Evolutionary conservation across 768 basidiomycete species (phyloP).

Genomic region (Coprinopsis cinerea): DNA sequence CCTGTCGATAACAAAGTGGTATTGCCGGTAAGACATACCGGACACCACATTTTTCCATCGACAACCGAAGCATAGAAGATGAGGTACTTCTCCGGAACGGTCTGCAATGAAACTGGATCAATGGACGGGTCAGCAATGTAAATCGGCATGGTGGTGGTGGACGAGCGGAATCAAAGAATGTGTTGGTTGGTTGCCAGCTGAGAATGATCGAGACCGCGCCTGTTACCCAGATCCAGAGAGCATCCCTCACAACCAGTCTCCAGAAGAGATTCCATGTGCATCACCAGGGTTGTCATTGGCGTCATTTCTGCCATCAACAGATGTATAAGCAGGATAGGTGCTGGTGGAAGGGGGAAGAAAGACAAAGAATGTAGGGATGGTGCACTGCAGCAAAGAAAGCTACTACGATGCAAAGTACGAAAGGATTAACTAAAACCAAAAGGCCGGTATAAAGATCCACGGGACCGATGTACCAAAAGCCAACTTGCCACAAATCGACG

Average conservation of each 20-base stretch:
- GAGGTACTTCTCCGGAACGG: slow-evolving; percentile 45
- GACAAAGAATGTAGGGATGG: background rate
- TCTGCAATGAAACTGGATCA: slow-evolving; percentile 30
- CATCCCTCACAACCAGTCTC: too few relatives aligned
- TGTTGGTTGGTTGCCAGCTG: slow-evolving; percentile 12
- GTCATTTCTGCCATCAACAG: background rate
- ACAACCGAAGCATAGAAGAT: slow-evolving; percentile 70
- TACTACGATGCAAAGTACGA: too few relatives aligned
- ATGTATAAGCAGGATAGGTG: background rate
- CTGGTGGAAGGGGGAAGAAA: background rate
- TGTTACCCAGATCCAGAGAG: too few relatives aligned
- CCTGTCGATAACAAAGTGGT: background rate
- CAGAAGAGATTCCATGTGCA: background rate
- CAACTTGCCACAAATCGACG: background rate
- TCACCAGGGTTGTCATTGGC: background rate
- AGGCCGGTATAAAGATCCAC: background rate
- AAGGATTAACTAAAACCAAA: background rate
- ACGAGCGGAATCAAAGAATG: slow-evolving; percentile 2
- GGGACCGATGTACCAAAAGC: background rate
- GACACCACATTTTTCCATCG: slow-evolving; percentile 64
- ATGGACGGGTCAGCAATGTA: slow-evolving; percentile 29
- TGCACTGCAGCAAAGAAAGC: background rate
- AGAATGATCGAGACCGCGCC: background rate
- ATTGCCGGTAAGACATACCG: slow-evolving; percentile 41
- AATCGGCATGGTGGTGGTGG: slow-evolving; percentile 44